Evolutionary conservation across 2,329 filamentous ascomycete genomes (phyloP).

Genomic region (Botrytis hyacinthi): DNA sequence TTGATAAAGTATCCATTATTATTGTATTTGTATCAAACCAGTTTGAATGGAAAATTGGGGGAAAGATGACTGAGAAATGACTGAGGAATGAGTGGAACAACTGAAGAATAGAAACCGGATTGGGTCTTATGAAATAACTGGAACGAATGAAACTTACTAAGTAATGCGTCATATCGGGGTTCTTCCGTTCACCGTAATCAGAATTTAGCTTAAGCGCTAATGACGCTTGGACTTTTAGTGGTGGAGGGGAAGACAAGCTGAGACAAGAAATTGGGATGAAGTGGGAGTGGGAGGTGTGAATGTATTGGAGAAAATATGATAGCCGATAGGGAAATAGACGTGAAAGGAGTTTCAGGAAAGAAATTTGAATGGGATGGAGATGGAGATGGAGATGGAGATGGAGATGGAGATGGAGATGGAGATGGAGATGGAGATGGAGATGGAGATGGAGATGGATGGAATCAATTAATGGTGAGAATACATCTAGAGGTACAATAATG

Average conservation of each 20-base stretch:
- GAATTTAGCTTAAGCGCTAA: not conserved
- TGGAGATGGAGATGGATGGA: too few relatives aligned
- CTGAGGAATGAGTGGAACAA: not conserved
- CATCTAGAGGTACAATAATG: not conserved
- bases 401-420: too few relatives aligned
- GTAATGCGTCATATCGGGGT: constrained; percentile 4
- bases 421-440: too few relatives aligned
- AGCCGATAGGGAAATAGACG: not conserved
- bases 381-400: too few relatives aligned
- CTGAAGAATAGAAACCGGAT: constrained; percentile 1
- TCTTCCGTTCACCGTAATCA: constrained; percentile 4
- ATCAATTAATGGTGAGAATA: too few relatives aligned
- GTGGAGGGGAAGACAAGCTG: not conserved
- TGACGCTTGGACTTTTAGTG: constrained; percentile 6
- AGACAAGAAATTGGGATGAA: not conserved
- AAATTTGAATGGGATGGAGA: not conserved
- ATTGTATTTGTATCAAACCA: too few relatives aligned
- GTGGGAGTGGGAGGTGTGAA: not conserved
- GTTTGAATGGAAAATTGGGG: not conserved
- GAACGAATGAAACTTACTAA: not conserved
- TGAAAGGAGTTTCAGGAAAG: not conserved
- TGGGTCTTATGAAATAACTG: constrained; percentile 1
- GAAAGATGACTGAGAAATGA: not conserved
- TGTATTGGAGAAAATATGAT: not conserved
- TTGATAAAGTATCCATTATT: not conserved